Evolutionary conservation across 331 rosid species (phyloP).

Genomic region (Saraca asoca): DNA sequence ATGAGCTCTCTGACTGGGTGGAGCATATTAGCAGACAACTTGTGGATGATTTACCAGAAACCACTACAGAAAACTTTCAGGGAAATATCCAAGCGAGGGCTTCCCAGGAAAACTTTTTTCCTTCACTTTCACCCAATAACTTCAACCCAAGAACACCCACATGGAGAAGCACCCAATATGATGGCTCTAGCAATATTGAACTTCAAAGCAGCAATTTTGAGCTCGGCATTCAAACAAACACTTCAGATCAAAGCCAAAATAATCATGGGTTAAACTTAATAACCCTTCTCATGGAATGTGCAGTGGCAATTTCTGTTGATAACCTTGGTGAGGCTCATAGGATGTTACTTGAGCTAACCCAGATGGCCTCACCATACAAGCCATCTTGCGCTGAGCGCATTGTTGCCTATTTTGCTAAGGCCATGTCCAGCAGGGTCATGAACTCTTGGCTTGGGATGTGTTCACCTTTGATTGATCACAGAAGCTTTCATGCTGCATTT

Average conservation of each 20-base stretch:
- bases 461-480: conserved; percentile 66
- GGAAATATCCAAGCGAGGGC: conserved; percentile 23
- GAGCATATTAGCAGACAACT: conserved; percentile 70
- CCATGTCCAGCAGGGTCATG: conserved; percentile 79
- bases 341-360: conserved; percentile 69
- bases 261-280: conserved; percentile 57
- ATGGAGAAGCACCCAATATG: conserved; percentile 28
- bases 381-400: conserved; percentile 76
- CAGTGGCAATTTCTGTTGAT: conserved; percentile 80
- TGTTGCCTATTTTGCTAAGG: conserved; percentile 78
- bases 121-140: conserved; percentile 19
- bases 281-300: conserved; percentile 73
- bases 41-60: conserved; percentile 60
- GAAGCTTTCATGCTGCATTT: conserved; percentile 55
- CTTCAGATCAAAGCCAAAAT: conserved; percentile 24
- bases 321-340: conserved; percentile 68
- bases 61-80: conserved; percentile 28
- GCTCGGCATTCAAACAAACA: conserved; percentile 35
- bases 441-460: conserved; percentile 69
- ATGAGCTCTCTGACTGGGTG: conserved; percentile 64
- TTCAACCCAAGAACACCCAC: conserved; percentile 34
- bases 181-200: conserved; percentile 27
- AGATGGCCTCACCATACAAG: conserved; percentile 71
- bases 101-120: conserved; percentile 29
- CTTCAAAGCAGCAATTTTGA: conserved; percentile 30